Evolutionary conservation across 2,329 filamentous ascomycete genomes (phyloP).

Genomic region (Scleromitrula shiraiana): DNA sequence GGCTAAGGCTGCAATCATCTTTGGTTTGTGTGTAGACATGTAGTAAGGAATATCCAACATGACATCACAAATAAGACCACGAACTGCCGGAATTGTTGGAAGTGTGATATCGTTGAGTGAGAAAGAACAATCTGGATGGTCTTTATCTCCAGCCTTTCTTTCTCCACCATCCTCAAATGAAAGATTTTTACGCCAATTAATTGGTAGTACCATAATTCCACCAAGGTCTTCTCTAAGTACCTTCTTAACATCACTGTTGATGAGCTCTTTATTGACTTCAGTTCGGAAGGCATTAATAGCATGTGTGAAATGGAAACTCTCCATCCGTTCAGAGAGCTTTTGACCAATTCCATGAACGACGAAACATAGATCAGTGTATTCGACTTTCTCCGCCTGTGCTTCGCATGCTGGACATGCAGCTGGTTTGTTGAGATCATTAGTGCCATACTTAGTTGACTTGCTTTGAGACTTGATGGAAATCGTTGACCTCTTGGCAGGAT

Average conservation of each 20-base stretch:
- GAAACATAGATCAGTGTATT: conserved; percentile 79
- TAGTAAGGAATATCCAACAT: conserved; percentile 99
- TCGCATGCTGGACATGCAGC: conserved; percentile 49
- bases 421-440: conserved; percentile 13
- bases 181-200: conserved; percentile 89
- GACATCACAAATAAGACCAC: conserved; percentile 89
- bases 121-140: conserved; percentile 53
- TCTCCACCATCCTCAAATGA: conserved; percentile 75
- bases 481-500: conserved; percentile 35
- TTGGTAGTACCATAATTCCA: conserved; percentile 84
- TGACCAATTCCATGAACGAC: conserved; percentile 96
- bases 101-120: conserved; percentile 85
- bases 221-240: conserved; percentile 71
- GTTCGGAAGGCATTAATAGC: conserved; percentile 86
- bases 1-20: conserved; percentile 86
- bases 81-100: conserved; percentile 81
- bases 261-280: conserved; percentile 77
- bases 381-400: conserved; percentile 53
- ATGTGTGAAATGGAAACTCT: conserved; percentile 96
- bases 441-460: conserved; percentile 15
- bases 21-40: conserved; percentile 89
- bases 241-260: conserved; percentile 63
- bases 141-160: conserved; percentile 45
- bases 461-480: conserved; percentile 27
- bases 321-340: conserved; percentile 87